Percentiles rank a stretch among this genome's conserved stretches.
Evolutionary conservation across 768 basidiomycete genomes (phyloP).

Genomic region (Galerina marginata): DNA sequence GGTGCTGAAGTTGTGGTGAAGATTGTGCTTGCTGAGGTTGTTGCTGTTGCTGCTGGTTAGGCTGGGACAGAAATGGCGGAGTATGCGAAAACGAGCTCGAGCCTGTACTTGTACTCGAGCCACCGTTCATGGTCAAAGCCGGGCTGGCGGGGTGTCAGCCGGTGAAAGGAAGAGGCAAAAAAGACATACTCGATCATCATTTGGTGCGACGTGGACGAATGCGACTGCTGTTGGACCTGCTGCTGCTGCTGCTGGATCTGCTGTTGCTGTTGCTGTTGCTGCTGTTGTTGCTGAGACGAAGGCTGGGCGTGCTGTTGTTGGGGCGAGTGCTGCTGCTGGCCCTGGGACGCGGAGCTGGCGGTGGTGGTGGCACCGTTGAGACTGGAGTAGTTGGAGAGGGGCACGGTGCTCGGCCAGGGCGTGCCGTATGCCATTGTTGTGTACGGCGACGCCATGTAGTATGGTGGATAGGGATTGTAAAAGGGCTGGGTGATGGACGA

Average conservation of each 20-base stretch:
- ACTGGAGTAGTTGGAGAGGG: constrained; percentile 77
- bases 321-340: constrained; percentile 26
- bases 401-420: constrained; percentile 53
- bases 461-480: constrained; percentile 48
- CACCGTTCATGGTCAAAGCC: constrained; percentile 57
- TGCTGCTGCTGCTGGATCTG: constrained; percentile 30
- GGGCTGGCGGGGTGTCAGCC: constrained; percentile 49
- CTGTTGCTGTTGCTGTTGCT: constrained; percentile 25
- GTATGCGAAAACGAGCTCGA: constrained; percentile 51
- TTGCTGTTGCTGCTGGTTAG: constrained; percentile 36
- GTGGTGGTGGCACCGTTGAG: constrained; percentile 75
- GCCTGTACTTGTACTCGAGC: constrained; percentile 45
- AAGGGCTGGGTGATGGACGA: constrained; percentile 45
- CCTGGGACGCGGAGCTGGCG: constrained; percentile 29
- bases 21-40: constrained; percentile 37
- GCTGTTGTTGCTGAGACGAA: constrained; percentile 29
- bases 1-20: constrained; percentile 31
- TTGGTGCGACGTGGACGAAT: constrained; percentile 37
- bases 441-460: constrained; percentile 49
- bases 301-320: constrained; percentile 34
- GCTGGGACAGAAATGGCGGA: constrained; percentile 40
- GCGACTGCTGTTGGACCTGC: constrained; percentile 30
- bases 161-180: constrained; percentile 13
- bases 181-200: constrained; percentile 76
- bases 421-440: constrained; percentile 61